phyloP scores from a whole-genome alignment of 2,329 filamentous ascomycete species.

The Aspergillus calidoustus region DNA sequence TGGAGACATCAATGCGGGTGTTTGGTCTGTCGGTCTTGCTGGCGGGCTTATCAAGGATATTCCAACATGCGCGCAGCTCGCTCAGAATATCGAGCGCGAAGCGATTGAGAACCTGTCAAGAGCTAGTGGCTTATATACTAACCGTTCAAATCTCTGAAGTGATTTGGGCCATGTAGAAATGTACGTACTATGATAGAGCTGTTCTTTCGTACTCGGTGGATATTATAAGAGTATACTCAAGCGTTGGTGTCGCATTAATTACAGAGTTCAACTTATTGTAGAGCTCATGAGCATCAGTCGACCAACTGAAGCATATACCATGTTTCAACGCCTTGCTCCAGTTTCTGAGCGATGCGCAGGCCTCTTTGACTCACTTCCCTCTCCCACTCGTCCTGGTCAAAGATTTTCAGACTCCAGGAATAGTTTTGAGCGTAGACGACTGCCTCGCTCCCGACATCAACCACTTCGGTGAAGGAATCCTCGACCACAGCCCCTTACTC shows the following conservation, averaged over 20 bases:
- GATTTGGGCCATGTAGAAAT: background rate
- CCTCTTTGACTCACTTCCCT: background rate
- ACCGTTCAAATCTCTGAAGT: conserved; percentile 6
- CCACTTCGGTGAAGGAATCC: too few species aligned
- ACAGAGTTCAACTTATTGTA: background rate
- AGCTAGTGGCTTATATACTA: conserved; percentile 5
- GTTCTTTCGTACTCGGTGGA: background rate
- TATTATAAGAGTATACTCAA: background rate
- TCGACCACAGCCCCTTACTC: too few species aligned
- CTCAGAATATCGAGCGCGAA: conserved; percentile 10
- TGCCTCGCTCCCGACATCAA: too few species aligned
- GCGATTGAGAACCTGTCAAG: conserved; percentile 9
- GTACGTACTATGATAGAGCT: background rate
- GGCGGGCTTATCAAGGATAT: conserved; percentile 11
- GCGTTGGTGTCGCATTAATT: background rate
- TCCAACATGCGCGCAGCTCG: conserved; percentile 12
- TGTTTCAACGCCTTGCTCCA: background rate
- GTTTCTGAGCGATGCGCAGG: background rate
- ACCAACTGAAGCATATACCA: background rate
- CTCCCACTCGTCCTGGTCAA: background rate
- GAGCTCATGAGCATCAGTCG: background rate
- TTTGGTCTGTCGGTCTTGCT: conserved; percentile 15
- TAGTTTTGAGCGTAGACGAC: too few species aligned
- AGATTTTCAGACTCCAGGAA: background rate
- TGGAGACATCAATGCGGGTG: conserved; percentile 13